Conservation (phyloP, 108 stramenopile genomes). For the Discostella stelligeroides region DNA sequence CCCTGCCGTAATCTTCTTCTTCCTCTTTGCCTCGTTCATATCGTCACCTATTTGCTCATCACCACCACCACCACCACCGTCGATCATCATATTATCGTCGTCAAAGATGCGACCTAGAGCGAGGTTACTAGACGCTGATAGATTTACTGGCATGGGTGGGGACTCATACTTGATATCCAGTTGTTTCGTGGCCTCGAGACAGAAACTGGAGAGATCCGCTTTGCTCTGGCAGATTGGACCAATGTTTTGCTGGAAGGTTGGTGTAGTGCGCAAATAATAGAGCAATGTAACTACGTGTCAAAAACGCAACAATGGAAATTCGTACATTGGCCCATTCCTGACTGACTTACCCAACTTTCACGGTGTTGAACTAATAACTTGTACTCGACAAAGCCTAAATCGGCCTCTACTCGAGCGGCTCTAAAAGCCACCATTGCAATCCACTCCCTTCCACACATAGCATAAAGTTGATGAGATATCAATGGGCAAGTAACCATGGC, state of each 20-base stretch:
- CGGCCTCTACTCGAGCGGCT: constrained; percentile 56
- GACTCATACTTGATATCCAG: constrained; percentile 70
- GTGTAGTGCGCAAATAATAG: background rate
- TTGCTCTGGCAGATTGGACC: constrained; percentile 63
- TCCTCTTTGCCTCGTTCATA: background rate
- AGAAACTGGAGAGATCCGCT: constrained; percentile 62
- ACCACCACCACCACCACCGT: background rate
- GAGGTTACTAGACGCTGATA: constrained; percentile 25
- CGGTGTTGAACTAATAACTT: constrained; percentile 57
- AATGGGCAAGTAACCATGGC: too few relatives aligned
- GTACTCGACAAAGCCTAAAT: constrained; percentile 66
- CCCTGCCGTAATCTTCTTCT: constrained; percentile 11
- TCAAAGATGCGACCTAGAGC: background rate
- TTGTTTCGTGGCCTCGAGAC: constrained; percentile 65
- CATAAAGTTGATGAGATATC: too few relatives aligned
- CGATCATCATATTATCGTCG: background rate
- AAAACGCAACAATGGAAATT: background rate
- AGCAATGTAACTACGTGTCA: constrained; percentile 1
- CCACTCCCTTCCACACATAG: constrained; percentile 54
- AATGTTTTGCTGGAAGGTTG: constrained; percentile 34
- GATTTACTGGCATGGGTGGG: constrained; percentile 66
- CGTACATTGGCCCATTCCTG: too few relatives aligned
- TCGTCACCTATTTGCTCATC: background rate
- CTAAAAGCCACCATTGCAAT: constrained; percentile 55
- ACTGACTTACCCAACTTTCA: constrained; percentile 45